phyloP scores from a whole-genome alignment of 192 early-diverging fungal genomes.

The Coemansia umbellata region DNA sequence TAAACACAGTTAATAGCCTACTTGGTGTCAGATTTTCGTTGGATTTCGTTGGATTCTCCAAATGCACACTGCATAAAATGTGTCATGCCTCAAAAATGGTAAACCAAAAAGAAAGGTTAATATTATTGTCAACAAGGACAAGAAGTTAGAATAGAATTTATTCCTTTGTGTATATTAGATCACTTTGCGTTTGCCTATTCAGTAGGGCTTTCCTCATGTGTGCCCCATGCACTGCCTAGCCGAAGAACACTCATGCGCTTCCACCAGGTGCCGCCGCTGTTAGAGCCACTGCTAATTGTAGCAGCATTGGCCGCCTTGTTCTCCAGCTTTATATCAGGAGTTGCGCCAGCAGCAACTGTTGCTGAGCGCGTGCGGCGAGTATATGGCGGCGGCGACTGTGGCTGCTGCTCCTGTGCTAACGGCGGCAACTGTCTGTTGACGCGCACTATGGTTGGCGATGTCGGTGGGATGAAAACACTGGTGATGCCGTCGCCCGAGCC shows the following conservation, averaged over 20 bases:
- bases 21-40: too few relatives aligned
- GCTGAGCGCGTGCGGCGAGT: conserved; percentile 40
- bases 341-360: conserved; percentile 25
- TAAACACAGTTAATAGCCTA: too few relatives aligned
- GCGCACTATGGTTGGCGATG: conserved; percentile 21
- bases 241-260: conserved; percentile 45
- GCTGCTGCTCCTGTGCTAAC: not conserved
- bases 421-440: not conserved
- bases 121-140: too few relatives aligned
- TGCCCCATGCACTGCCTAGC: conserved; percentile 15
- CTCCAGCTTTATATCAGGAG: conserved; percentile 1
- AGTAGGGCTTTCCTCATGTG: conserved; percentile 12
- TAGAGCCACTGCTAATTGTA: conserved; percentile 14
- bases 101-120: too few relatives aligned
- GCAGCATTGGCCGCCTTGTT: conserved; percentile 8
- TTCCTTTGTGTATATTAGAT: too few relatives aligned
- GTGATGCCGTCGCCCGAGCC: conserved; percentile 49
- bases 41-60: too few relatives aligned
- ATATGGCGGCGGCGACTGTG: conserved; percentile 16
- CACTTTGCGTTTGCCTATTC: too few relatives aligned
- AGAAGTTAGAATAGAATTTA: too few relatives aligned
- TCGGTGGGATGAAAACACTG: conserved; percentile 47
- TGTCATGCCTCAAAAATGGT: too few relatives aligned
- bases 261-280: conserved; percentile 32
- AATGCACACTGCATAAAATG: too few relatives aligned